Evolutionary conservation across 2,329 filamentous ascomycete genomes (phyloP).

Genomic region (Ceratocystis papillata): DNA sequence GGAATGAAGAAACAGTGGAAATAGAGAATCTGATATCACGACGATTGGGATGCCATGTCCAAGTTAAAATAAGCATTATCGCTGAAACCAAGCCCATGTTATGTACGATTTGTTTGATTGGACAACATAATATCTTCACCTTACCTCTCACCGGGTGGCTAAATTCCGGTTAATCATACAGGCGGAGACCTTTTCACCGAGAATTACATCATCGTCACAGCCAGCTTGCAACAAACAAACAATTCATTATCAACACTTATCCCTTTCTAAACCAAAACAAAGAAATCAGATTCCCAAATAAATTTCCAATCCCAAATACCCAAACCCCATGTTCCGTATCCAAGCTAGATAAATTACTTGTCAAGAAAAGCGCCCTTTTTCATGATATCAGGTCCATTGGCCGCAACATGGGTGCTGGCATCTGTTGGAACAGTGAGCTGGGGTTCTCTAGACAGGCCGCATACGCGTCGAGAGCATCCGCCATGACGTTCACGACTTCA

Average conservation of each 20-base stretch:
- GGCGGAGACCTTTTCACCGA: background rate
- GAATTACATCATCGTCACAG: background rate
- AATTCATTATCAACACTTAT: too few relatives aligned
- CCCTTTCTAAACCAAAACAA: too few relatives aligned
- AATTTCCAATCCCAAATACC: background rate
- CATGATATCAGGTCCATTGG: constrained; percentile 16
- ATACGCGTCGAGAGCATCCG: constrained; percentile 46
- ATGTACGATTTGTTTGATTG: background rate
- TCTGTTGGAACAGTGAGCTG: constrained; percentile 6
- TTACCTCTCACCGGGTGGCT: background rate
- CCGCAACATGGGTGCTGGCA: constrained; percentile 9
- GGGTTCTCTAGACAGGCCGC: constrained; percentile 48
- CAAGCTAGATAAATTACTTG: too few relatives aligned
- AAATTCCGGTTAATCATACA: background rate
- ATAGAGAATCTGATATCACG: background rate
- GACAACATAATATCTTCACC: constrained; percentile 13
- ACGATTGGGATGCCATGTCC: background rate
- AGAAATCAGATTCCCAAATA: too few relatives aligned
- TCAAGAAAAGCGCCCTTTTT: background rate
- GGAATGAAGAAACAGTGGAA: background rate
- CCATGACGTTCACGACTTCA: constrained; percentile 49
- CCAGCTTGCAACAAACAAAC: too few relatives aligned
- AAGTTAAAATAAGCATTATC: background rate
- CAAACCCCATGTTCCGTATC: background rate
- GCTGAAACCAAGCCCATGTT: background rate